Conservation (phyloP, 352 stramenopile genomes). For the Chrysophaeum taylorii region DNA sequence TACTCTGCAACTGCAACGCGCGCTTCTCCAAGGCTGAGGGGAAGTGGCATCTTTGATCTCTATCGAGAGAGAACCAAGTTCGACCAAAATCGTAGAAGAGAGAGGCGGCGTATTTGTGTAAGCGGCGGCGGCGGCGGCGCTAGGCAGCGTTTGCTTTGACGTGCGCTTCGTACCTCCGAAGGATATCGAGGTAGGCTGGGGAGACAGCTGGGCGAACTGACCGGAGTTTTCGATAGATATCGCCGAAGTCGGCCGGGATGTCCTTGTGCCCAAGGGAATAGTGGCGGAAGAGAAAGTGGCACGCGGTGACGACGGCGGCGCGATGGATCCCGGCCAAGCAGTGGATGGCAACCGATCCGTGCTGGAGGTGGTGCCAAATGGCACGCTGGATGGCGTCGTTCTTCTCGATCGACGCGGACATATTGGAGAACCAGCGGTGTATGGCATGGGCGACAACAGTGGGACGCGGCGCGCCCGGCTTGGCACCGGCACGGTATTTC, state of each 20-base stretch:
- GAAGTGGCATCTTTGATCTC: too few relatives aligned
- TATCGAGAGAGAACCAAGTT: too few relatives aligned
- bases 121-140: too few relatives aligned
- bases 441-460: slow-evolving; percentile 5
- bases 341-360: slow-evolving; percentile 2
- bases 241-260: not conserved
- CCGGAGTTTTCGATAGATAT: not conserved
- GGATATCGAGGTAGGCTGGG: slow-evolving; percentile 6
- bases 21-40: too few relatives aligned
- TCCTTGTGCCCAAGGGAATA: not conserved
- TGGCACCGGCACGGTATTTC: not conserved
- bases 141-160: not conserved
- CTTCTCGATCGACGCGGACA: not conserved
- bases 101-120: too few relatives aligned
- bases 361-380: not conserved
- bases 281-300: slow-evolving; percentile 10
- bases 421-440: not conserved
- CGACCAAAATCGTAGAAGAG: too few relatives aligned
- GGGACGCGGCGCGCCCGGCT: not conserved
- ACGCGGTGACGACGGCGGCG: not conserved
- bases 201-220: slow-evolving; percentile 1
- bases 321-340: slow-evolving; percentile 13
- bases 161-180: not conserved
- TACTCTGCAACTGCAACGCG: too few relatives aligned
- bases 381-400: not conserved